These are phyloP conservation scores for Jaapia argillacea DNA, from an alignment of 768 basidiomycete genomes.

Conservation along the genomic window DNA sequence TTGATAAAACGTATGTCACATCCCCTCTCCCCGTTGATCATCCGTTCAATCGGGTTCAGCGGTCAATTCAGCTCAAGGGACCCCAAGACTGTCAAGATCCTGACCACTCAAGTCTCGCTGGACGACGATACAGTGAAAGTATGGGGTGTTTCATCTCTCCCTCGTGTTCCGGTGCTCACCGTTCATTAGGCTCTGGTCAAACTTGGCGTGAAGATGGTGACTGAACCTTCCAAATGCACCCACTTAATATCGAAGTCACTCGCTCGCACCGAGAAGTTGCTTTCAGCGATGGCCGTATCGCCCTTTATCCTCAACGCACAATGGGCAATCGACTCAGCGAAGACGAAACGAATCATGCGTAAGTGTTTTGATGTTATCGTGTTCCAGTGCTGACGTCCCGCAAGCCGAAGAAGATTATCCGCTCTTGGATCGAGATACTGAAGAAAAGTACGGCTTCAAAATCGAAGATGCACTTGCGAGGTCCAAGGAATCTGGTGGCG, in stretches of 20 bases:
- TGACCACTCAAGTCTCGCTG: slow-evolving; percentile 62
- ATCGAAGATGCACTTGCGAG: slow-evolving; percentile 49
- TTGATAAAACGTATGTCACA: too few species aligned
- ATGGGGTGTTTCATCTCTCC: too few species aligned
- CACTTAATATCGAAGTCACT: slow-evolving; percentile 65
- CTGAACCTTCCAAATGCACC: slow-evolving; percentile 59
- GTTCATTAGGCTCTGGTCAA: slow-evolving; percentile 54
- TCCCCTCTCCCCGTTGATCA: too few species aligned
- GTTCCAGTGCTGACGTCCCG: slow-evolving; percentile 2
- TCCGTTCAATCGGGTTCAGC: too few species aligned
- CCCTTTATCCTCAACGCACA: slow-evolving; percentile 53
- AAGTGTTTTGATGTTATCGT: slow-evolving; percentile 16
- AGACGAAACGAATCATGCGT: slow-evolving; percentile 54
- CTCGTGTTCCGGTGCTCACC: too few species aligned
- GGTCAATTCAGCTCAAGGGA: too few species aligned
- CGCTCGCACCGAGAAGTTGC: slow-evolving; percentile 81
- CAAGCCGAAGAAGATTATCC: slow-evolving; percentile 56
- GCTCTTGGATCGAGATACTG: slow-evolving; percentile 50
- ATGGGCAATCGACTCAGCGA: slow-evolving; percentile 60
- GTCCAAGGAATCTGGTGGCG: slow-evolving; percentile 41
- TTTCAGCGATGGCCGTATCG: slow-evolving; percentile 58
- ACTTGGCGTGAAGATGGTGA: slow-evolving; percentile 58
- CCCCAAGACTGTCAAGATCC: slow-evolving; percentile 31
- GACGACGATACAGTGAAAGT: slow-evolving; percentile 52
- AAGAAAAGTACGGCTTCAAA: slow-evolving; percentile 57